A percentile compares a stretch with the other conserved stretches of the same genome.
Evolutionary conservation across 2,329 filamentous ascomycete genomes (phyloP).

Genomic region (Dactylella cylindrospora): DNA sequence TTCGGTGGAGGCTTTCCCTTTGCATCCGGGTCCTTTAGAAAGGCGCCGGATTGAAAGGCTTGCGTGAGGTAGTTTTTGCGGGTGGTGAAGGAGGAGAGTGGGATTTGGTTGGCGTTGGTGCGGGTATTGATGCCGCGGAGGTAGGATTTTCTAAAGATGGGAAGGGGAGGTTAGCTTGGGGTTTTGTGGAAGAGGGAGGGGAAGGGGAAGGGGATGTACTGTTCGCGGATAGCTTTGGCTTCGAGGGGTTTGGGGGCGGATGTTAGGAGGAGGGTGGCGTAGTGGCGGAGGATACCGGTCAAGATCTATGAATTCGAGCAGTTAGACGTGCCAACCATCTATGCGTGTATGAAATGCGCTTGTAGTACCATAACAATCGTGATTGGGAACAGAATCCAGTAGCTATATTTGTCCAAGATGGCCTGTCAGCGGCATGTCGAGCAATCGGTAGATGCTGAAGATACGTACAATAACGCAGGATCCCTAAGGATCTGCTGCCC

Average conservation of each 20-base stretch:
- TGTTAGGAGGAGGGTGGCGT: conserved; percentile 88
- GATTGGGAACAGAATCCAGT: conserved; percentile 98
- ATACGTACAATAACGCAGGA: conserved; percentile 88
- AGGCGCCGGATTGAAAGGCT: conserved; percentile 81
- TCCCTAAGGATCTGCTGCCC: conserved; percentile 97
- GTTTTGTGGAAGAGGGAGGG: background rate
- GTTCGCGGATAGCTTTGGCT: conserved; percentile 75
- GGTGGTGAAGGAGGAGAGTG: conserved; percentile 71
- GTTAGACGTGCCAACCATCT: conserved; percentile 26
- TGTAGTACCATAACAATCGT: conserved; percentile 82
- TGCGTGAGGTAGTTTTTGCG: conserved; percentile 79
- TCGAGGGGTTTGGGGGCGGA: conserved; percentile 79
- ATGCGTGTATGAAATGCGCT: background rate
- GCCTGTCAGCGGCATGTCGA: conserved; percentile 45
- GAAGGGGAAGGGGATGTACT: conserved; percentile 54
- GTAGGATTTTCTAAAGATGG: conserved; percentile 60
- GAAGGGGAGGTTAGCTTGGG: background rate
- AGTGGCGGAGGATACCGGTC: conserved; percentile 93
- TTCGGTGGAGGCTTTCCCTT: conserved; percentile 87
- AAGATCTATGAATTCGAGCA: conserved; percentile 63
- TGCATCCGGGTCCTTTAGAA: conserved; percentile 82
- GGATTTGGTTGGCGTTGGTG: conserved; percentile 76
- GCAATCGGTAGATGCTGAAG: conserved; percentile 3
- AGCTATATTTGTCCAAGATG: conserved; percentile 60
- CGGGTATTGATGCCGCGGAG: conserved; percentile 82